phyloP scores from a whole-genome alignment of 306 rosid genomes.

The Begonia peltatifolia region DNA sequence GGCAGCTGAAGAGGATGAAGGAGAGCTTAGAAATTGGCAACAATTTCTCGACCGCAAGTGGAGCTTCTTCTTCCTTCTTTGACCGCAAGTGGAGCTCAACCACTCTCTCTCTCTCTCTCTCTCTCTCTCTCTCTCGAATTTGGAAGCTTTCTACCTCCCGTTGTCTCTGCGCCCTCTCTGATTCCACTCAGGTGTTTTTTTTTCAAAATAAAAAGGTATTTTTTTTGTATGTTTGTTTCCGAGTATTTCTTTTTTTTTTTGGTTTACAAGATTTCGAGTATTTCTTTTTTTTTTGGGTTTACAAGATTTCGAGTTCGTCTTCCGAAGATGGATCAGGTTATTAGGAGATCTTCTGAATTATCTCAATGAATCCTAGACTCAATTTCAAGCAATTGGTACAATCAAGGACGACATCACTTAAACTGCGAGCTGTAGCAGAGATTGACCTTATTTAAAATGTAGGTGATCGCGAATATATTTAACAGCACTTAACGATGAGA shows the following conservation, averaged over 20 bases:
- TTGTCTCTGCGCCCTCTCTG: slow-evolving; percentile 35
- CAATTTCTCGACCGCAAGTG: slow-evolving; percentile 24
- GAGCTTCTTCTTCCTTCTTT: slow-evolving; percentile 22
- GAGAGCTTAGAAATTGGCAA: slow-evolving; percentile 22
- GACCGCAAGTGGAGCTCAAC: no score
- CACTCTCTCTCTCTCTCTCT: slow-evolving; percentile 3
- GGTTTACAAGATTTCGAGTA: slow-evolving; percentile 13
- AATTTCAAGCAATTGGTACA: slow-evolving; percentile 83
- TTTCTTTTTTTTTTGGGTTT: not conserved
- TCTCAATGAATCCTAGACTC: slow-evolving; percentile 92
- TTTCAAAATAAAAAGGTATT: not conserved
- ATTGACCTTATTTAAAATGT: no score
- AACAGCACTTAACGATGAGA: no score
- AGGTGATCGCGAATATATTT: no score
- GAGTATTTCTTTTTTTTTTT: not conserved
- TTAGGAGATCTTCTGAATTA: slow-evolving; percentile 54
- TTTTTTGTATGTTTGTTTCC: not conserved
- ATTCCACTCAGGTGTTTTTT: slow-evolving; percentile 15
- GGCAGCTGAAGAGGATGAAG: not conserved
- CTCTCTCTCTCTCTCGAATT: not conserved
- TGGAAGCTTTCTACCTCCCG: slow-evolving; percentile 21
- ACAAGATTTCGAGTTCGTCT: slow-evolving; percentile 23
- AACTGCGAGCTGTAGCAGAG: no score
- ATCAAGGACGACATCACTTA: no score
- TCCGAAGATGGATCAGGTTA: slow-evolving; percentile 18